Percentiles rank a stretch among this genome's conserved stretches.
These are phyloP conservation scores for Xylariomycetidae sp. DNA, from an alignment of 2,329 filamentous ascomycete species.

Conservation along the genomic window DNA sequence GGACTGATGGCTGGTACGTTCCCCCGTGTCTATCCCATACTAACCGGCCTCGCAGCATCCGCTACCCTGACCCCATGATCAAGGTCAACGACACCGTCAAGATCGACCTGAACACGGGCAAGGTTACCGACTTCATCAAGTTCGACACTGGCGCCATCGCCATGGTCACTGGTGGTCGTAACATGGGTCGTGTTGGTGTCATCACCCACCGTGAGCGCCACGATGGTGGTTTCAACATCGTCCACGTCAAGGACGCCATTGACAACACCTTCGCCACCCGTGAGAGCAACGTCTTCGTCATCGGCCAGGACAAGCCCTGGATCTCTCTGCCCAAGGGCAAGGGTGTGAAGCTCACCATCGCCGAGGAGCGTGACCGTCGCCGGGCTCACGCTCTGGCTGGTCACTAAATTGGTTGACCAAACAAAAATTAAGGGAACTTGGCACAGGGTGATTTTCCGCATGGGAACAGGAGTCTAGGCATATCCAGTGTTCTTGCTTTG, in stretches of 20 bases:
- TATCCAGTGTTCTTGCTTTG: constrained; percentile 27
- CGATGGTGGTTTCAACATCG: constrained; percentile 99
- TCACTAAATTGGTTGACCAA: constrained; percentile 38
- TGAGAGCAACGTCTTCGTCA: constrained; percentile 99
- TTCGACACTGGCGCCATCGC: constrained; percentile 98
- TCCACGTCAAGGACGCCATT: constrained; percentile 99
- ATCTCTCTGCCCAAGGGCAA: constrained; percentile 99
- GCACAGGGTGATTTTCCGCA: constrained; percentile 27
- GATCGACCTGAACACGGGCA: constrained; percentile 94
- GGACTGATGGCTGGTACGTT: constrained; percentile 51
- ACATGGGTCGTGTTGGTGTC: constrained; percentile 99
- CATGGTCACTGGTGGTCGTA: constrained; percentile 99
- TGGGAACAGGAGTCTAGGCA: constrained; percentile 31
- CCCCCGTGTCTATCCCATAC: constrained; percentile 26
- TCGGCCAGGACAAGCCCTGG: constrained; percentile 98
- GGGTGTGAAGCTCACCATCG: constrained; percentile 99
- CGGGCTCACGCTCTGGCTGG: constrained; percentile 56
- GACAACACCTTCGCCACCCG: constrained; percentile 99
- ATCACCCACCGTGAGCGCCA: constrained; percentile 99
- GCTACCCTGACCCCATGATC: constrained; percentile 96
- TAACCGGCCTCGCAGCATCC: constrained; percentile 66
- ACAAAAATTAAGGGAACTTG: constrained; percentile 24
- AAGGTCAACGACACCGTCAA: constrained; percentile 99
- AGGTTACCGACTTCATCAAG: constrained; percentile 96
- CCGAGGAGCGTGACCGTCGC: constrained; percentile 98